Base-by-base conservation (phyloP, 352 stramenopile species). In the Phytopythium vexans region DNA sequence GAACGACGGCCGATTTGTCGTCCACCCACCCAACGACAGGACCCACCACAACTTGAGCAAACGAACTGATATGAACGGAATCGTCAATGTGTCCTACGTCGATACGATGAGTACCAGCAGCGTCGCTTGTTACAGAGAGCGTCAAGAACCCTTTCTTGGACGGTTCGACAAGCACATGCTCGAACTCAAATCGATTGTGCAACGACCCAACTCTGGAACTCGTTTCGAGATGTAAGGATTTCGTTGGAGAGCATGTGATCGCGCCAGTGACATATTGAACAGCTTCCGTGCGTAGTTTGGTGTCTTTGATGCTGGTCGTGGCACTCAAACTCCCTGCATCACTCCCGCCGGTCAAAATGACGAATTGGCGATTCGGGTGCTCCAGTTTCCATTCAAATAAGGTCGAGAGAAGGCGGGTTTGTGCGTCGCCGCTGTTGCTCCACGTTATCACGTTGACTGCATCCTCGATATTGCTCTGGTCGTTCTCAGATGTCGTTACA, bases 311-410 rank as follows among this genome's bases (percentile, higher is more conserved):
- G 0, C 41, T 44, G 33, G 77, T 82, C 31, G 49, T 70, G 8
- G 70, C 65, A 34, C 37, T 52, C 9, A 67, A 60, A 33, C 70
- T 82, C 0, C 66, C 57, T 0, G 71, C 58, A 15, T 63, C 57
- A 38, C 59, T 72, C 3, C 72, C 67, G 2, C 81, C 78, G 33
- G 62, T 57, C 3, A 91, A 52, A 8, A 89, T 34, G 8, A 83
- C 14, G 41, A 77, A 75, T 8, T 86, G 37, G 0, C 78, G 69
- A 2, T 57, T 73, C 21, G 70, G 56, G 14, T 72, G 64, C 41
- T 82, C 62, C 12, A 91, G 46, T 39, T 87, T 88, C 81, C 81
- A 91, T n/a, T 88, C 76, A 35, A 88, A 88, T 4, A 91, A 41
- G 8, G 82, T 34, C 1, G 54, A 64, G 4, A 91, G 52, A 4